Evolutionary conservation across 1,139 yeast species (phyloP), one percentile per base, ranked within the genome.

Genomic region (Magnusiomyces paraingens): DNA sequence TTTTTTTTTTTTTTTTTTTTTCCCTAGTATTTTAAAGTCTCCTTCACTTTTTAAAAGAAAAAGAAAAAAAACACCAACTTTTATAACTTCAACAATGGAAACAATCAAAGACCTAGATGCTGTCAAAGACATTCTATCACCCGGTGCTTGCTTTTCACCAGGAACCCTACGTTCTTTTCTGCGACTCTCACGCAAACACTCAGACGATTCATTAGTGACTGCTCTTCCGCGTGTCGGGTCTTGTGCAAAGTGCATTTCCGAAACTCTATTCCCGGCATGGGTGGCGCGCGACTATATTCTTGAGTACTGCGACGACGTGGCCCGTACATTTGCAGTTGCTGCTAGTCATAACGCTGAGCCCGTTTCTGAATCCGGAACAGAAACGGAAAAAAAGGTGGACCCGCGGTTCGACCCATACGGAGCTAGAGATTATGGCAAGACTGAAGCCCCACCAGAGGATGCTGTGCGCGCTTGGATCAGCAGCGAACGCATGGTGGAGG

Each of bases 341-440:
- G 21, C 39, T 38, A 3, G 40, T 12, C n/a, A 42, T 10, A 17
- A 39, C 47, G 15, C n/a, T 21, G 4, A 3, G 22, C 3, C 49
- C 22, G 36, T 3, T 10, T 10, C 8, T 21, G 32, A 29, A 40
- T 14, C 42, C 51, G 10, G 26, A n/a, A 43, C 29, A 21, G 50
- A 6, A 50, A 41, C n/a, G 38, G 47, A 17, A 8, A 20, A 41
- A 18, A 54, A 52, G 15, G 60, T 65, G 10, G 70, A 68, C 52
- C 71, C 72, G 1, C 58, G 72, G 20, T 47, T 66, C 29, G 72
- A 69, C 57, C 68, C 73, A 1, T 69, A 69, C 53, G 68, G 65
- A 3, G 68, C 70, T n/a, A 52, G 70, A 44, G 68, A 60, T 49
- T 55, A 49, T 17, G 61, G 58, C 32, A 52, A 50, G 26, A 43